Conservation (phyloP, 257 asterid genomes). For the Osmanthus fragrans region DNA sequence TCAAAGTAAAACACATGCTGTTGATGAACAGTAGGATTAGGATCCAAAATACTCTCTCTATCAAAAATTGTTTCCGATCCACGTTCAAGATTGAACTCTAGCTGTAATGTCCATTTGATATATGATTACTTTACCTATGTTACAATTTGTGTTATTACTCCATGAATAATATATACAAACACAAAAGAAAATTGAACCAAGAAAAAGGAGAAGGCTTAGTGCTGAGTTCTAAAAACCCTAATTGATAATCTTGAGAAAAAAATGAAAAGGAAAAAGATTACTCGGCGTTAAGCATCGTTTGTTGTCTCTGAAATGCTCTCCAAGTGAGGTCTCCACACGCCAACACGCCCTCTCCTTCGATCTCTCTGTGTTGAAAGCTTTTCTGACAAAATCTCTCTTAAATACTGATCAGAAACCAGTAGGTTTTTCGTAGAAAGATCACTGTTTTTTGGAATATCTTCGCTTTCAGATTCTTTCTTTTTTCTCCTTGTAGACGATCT, state of each 20-base stretch:
- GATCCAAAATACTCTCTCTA: slow-evolving; percentile 9
- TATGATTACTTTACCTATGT: neutral
- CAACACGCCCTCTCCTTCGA: slow-evolving; percentile 80
- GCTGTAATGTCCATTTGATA: neutral
- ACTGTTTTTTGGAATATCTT: neutral
- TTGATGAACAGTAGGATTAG: slow-evolving; percentile 22
- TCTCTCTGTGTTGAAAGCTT: slow-evolving; percentile 64
- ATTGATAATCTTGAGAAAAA: slow-evolving; percentile 22
- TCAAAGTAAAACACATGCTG: neutral
- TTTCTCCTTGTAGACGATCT: slow-evolving; percentile 40
- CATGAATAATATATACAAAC: slow-evolving; percentile 39
- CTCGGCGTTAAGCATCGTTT: slow-evolving; percentile 35
- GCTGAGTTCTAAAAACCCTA: slow-evolving; percentile 45
- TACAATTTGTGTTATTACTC: neutral
- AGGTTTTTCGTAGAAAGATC: slow-evolving; percentile 26
- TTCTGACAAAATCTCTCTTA: slow-evolving; percentile 80
- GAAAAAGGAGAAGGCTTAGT: slow-evolving; percentile 3
- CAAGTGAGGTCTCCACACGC: slow-evolving; percentile 85
- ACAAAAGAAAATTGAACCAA: neutral
- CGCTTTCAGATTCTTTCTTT: slow-evolving; percentile 35
- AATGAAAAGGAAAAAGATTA: slow-evolving; percentile 13
- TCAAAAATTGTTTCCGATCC: slow-evolving; percentile 8
- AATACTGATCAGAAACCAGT: slow-evolving; percentile 58
- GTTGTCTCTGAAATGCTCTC: slow-evolving; percentile 83
- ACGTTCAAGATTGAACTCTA: slow-evolving; percentile 1